Base-by-base conservation (phyloP, 2,329 filamentous ascomycete species). In the Nannizziopsis arthrosporioides region DNA sequence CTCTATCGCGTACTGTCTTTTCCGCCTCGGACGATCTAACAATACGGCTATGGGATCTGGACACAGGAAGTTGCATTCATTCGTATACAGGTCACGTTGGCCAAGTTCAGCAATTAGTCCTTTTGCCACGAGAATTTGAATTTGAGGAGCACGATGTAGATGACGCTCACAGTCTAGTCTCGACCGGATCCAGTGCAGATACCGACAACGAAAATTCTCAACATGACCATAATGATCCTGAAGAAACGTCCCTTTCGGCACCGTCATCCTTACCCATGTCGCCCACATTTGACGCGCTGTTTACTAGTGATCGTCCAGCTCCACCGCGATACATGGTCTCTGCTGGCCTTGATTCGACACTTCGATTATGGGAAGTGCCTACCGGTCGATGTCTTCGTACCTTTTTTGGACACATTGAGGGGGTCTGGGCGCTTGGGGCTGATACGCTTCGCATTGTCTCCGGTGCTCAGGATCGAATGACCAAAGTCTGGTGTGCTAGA, bases 381-480 rank as follows among this genome's bases (percentile, higher is more conserved):
- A 84, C 84, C 0, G 87, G 86, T 34, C 79, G 80, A 54, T 94
- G 86, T 59, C 74, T 95, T 31, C 84, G 87, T 53, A 94, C 87
- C 30, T 94, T 95, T 72, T 98, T 96, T 62, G 92, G 92, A 0
- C 92, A 98, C 60, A 78, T 98, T 17, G 92, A 98, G 65, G 92
- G 92, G 30, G 84, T 98, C 15, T 98, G 92, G 92, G 84, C 85
- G 5, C 74, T 98, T 2, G 86, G 85, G 0, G 90, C 85, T 2
- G 90, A 96, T 66, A 89, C 84, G 1, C 71, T 96, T 15, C 80
- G 92, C 9, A 80, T 94, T 12, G 87, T 96, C 11, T 87, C 84
- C 14, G 90, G 89, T 0, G 85, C 86, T 9, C 88, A 96, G 64
- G 92, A 98, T 66, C 82, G 86, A 37, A 93, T 90, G 80, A 85